A percentile compares a stretch with the other conserved stretches of the same genome.
These are phyloP conservation scores for Avicennia marina DNA, from an alignment of 257 asterid genomes.

Conservation along the genomic window DNA sequence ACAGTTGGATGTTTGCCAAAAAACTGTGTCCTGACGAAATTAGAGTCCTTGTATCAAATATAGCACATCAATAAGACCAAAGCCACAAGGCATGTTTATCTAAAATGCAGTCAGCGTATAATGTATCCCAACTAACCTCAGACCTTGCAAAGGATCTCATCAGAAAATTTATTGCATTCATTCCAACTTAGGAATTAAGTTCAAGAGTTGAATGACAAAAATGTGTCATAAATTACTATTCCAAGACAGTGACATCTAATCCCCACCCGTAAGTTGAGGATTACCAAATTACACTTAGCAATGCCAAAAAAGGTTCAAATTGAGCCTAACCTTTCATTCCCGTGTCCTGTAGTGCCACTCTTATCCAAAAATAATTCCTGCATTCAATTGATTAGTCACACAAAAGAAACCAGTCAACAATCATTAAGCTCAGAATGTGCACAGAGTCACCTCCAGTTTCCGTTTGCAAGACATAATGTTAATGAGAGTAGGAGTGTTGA, in stretches of 20 bases:
- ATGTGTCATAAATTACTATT: background rate
- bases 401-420: constrained; percentile 12
- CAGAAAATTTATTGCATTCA: background rate
- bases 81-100: background rate
- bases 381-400: constrained; percentile 19
- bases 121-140: constrained; percentile 9
- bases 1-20: background rate
- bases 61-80: constrained; percentile 5
- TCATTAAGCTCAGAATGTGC: background rate
- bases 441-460: background rate
- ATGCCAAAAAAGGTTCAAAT: constrained; percentile 4
- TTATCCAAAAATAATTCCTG: constrained; percentile 81
- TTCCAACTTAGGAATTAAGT: background rate
- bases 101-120: background rate
- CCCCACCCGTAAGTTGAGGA: background rate
- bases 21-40: background rate
- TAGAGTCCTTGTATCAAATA: background rate
- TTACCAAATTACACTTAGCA: constrained; percentile 10
- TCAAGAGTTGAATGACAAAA: background rate
- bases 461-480: too few relatives aligned
- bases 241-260: constrained; percentile 17
- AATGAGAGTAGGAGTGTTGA: too few relatives aligned
- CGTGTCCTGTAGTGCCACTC: constrained; percentile 43
- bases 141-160: constrained; percentile 2
- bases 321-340: constrained; percentile 49